Base-by-base conservation (phyloP, 495 filamentous ascomycete genomes). In the Trypethelium eluteriae region DNA sequence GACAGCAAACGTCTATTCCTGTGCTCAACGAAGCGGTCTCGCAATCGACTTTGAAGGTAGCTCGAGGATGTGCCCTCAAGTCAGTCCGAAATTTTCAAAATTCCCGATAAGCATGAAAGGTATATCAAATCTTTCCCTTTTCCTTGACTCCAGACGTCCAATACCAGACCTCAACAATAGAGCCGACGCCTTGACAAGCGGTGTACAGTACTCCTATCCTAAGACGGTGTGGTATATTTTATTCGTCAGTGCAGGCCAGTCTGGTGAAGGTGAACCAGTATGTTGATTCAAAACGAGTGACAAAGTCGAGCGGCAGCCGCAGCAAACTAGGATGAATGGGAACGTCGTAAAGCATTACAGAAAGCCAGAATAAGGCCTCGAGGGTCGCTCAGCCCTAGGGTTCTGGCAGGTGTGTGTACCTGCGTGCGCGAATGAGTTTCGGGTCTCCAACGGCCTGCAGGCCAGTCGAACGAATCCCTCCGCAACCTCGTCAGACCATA, bases 401-500 rank as follows among this genome's bases (percentile, higher is more conserved):
- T 10, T 41, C n/a, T 11, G 39, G 39, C 25, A 25, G 41, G 39
- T 50, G 3, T 10, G 25, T 25, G 49, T 49, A 64, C 63, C 41
- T 64, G 63, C 34, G 41, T 41, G 34, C 34, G 41, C 63, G 34
- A 64, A 64, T 50, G 36, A 49, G 10, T 3, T 11, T 16, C 63
- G 39, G 63, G 11, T 64, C 41, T 64, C 39, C 41, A 14, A 49
- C 49, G 63, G 41, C 12, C 38, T 39, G 41, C 14, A 14, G 6
- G 41, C 14, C 6, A 44, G 41, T 14, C 14, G 41, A 44, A 44
- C 14, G 6, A 44, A 14, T 44, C 14, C 41, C 41, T 44, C 14
- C 7, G 41, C 41, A 14, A 44, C 41, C 14, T 44, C 14, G 41
- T 44, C 41, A 44, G 0, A 44, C 41, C 25, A 59, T 18, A 14